phyloP scores from a whole-genome alignment of 2,329 filamentous ascomycete genomes.

The Paecilomyces sp. region DNA sequence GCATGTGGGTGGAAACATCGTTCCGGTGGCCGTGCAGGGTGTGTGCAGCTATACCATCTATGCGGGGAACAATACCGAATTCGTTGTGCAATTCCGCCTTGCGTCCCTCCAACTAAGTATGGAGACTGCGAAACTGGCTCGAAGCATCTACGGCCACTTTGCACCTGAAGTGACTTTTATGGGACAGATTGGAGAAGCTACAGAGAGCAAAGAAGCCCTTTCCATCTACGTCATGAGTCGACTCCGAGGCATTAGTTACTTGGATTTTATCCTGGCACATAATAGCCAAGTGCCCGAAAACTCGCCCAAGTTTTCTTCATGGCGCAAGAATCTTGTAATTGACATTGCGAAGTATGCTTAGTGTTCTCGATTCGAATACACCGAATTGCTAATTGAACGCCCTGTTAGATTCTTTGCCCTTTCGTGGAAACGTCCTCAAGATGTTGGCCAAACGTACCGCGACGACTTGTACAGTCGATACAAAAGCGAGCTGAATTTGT shows the following conservation, averaged over 20 bases:
- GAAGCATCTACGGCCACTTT: conserved; percentile 24
- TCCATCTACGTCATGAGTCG: conserved; percentile 28
- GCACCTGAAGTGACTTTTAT: conserved; percentile 19
- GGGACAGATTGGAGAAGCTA: conserved; percentile 20
- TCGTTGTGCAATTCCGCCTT: conserved; percentile 34
- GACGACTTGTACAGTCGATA: conserved; percentile 18
- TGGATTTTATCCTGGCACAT: conserved; percentile 31
- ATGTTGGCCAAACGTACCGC: conserved; percentile 17
- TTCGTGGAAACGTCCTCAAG: conserved; percentile 30
- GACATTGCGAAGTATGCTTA: conserved; percentile 23
- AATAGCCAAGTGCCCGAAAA: conserved; percentile 23
- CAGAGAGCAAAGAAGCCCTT: conserved; percentile 23
- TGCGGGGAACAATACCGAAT: conserved; percentile 25
- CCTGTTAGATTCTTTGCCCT: conserved; percentile 32
- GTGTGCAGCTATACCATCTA: conserved; percentile 36
- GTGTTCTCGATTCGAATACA: too few species aligned
- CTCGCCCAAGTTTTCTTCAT: conserved; percentile 22
- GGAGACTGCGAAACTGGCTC: conserved; percentile 21
- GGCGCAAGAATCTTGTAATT: conserved; percentile 27
- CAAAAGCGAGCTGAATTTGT: conserved; percentile 21
- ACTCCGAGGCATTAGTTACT: conserved; percentile 26
- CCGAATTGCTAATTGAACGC: conserved; percentile 5
- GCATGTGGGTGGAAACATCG: conserved; percentile 21
- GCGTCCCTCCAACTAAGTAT: conserved; percentile 25
- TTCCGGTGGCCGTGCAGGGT: conserved; percentile 29